phyloP scores from a whole-genome alignment of 192 early-diverging fungal genomes.

The Globomyces pollinis-pini region DNA sequence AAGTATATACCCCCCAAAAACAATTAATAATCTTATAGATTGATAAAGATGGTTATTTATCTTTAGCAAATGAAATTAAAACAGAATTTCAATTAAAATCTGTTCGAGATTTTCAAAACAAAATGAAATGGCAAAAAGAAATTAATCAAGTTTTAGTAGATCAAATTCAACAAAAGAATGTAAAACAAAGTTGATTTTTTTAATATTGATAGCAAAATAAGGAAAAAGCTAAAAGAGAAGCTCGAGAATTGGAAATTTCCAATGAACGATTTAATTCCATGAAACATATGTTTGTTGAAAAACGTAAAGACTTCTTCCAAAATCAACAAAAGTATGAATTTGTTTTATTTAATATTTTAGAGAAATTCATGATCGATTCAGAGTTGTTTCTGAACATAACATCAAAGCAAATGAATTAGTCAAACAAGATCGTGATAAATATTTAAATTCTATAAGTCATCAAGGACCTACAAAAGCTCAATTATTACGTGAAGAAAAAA shows the following conservation, averaged over 20 bases:
- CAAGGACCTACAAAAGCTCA: background rate
- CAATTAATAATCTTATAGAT: no score
- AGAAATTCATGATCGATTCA: background rate
- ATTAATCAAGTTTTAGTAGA: slow-evolving; percentile 10
- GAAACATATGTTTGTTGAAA: slow-evolving; percentile 19
- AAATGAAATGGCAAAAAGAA: background rate
- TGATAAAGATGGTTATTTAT: background rate
- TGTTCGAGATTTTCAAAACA: background rate
- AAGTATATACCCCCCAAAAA: background rate
- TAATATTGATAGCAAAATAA: slow-evolving; percentile 9
- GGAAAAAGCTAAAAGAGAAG: slow-evolving; percentile 33
- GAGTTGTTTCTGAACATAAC: background rate
- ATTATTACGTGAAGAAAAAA: background rate
- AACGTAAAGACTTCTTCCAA: slow-evolving; percentile 15
- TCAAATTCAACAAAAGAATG: slow-evolving; percentile 13
- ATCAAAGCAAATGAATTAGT: background rate
- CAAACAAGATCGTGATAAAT: background rate
- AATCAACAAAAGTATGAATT: background rate
- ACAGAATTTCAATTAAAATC: background rate
- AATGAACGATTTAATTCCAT: slow-evolving; percentile 29
- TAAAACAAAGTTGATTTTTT: background rate
- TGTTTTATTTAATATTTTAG: background rate
- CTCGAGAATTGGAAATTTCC: slow-evolving; percentile 24
- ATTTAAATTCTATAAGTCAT: background rate
- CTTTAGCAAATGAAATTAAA: background rate